phyloP scores from a whole-genome alignment of 2,329 filamentous ascomycete genomes.

The Dryadomyces quercus-mongolicae region DNA sequence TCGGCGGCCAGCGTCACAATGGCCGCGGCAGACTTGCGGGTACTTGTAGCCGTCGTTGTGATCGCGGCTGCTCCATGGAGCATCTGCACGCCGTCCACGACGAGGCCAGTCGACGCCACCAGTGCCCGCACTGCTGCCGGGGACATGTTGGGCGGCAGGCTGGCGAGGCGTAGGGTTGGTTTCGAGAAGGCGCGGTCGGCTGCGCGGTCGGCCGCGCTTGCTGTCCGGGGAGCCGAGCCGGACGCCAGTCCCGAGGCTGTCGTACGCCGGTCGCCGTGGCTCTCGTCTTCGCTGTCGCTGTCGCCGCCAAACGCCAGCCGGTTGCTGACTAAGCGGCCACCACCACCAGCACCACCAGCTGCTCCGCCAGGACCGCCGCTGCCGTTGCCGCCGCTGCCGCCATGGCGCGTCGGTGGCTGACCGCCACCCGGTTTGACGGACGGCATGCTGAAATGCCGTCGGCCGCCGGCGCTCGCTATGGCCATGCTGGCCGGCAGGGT shows the following conservation, averaged over 20 bases:
- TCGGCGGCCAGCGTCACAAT: slow-evolving; percentile 73
- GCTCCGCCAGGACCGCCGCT: slow-evolving; percentile 22
- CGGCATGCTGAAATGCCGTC: slow-evolving; percentile 53
- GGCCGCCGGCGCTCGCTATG: slow-evolving; percentile 22
- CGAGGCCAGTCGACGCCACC: slow-evolving; percentile 41
- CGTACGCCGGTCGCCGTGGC: background rate
- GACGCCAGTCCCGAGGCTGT: background rate
- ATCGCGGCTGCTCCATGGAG: slow-evolving; percentile 40
- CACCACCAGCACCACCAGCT: slow-evolving; percentile 14
- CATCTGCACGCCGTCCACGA: slow-evolving; percentile 63
- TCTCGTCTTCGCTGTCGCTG: slow-evolving; percentile 39
- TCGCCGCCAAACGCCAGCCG: slow-evolving; percentile 28
- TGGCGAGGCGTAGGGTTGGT: slow-evolving; percentile 49
- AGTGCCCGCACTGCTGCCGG: slow-evolving; percentile 47
- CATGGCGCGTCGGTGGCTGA: too few species aligned
- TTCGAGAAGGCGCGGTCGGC: slow-evolving; percentile 49
- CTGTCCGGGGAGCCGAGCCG: background rate
- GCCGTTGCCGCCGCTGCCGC: slow-evolving; percentile 10
- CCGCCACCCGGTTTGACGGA: slow-evolving; percentile 26
- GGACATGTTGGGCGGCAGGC: slow-evolving; percentile 48
- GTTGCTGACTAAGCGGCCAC: slow-evolving; percentile 13
- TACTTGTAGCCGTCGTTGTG: slow-evolving; percentile 33
- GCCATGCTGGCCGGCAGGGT: slow-evolving; percentile 12
- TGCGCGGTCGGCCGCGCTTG: slow-evolving; percentile 21
- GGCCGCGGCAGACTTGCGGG: slow-evolving; percentile 58